A percentile compares a stretch with the other conserved stretches of the same genome.
phyloP scores from a whole-genome alignment of 1,284 basidiomycete genomes.

The Naganishia sp. region DNA sequence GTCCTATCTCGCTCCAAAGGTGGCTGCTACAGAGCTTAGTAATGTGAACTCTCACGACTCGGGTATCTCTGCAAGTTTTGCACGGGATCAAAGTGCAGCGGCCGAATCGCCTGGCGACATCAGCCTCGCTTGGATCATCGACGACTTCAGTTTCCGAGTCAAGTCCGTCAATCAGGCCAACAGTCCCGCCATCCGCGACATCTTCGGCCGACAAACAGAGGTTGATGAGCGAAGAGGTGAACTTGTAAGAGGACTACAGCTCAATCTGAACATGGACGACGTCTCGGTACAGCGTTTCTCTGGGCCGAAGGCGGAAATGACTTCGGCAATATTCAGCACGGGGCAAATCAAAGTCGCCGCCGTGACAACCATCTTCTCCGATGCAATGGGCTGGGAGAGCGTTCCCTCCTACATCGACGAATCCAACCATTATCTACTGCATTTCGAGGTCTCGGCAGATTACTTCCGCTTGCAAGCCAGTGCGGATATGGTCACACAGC shows the following conservation, averaged over 20 bases:
- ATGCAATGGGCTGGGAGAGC: neutral
- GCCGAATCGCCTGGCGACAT: neutral
- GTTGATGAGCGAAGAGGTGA: neutral
- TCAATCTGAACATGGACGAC: neutral
- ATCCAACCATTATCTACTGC: conserved; percentile 16
- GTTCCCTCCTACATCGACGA: conserved; percentile 11
- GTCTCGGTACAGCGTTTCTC: neutral
- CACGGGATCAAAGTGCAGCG: no score
- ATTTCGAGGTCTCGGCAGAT: conserved; percentile 1
- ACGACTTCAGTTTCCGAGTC: neutral
- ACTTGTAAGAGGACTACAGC: conserved; percentile 5
- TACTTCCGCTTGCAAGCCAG: conserved; percentile 3
- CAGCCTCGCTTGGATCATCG: conserved; percentile 1
- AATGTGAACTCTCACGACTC: conserved; percentile 7
- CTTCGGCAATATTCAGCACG: conserved; percentile 1
- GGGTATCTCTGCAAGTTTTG: neutral
- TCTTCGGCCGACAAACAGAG: conserved; percentile 10
- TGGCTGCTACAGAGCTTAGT: neutral
- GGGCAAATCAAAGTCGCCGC: conserved; percentile 1
- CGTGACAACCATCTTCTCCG: conserved; percentile 17
- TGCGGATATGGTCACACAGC: conserved; percentile 11
- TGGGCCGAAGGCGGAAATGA: neutral
- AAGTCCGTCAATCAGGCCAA: conserved; percentile 5
- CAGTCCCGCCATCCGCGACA: conserved; percentile 12
- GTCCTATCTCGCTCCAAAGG: conserved; percentile 15